Evolutionary conservation across 2,329 filamentous ascomycete species (phyloP).

Genomic region (Microascus cirrosus): DNA sequence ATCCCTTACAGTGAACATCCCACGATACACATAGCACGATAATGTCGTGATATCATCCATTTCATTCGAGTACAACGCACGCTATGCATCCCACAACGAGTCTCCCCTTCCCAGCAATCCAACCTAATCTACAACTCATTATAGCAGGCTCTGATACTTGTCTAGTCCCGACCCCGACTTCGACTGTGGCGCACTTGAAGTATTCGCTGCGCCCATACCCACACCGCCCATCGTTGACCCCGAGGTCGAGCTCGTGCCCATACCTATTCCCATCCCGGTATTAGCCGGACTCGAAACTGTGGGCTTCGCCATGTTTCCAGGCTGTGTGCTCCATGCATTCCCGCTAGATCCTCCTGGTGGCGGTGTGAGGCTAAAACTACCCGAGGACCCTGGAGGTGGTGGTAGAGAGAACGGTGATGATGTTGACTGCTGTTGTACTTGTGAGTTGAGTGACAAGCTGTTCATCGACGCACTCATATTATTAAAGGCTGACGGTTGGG

Average conservation of each 20-base stretch:
- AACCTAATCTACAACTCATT: conserved; percentile 7
- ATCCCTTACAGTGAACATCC: too few relatives aligned
- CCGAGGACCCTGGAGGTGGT: conserved; percentile 32
- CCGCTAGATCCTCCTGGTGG: conserved; percentile 19
- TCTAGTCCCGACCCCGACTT: conserved; percentile 45
- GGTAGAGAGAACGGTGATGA: conserved; percentile 40
- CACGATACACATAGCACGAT: background rate
- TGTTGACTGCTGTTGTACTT: conserved; percentile 15
- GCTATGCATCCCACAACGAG: background rate
- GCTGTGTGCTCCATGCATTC: conserved; percentile 11
- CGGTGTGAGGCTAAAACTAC: conserved; percentile 34
- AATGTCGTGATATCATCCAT: background rate
- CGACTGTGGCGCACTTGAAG: conserved; percentile 10
- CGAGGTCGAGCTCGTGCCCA: conserved; percentile 11
- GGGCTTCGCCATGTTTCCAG: conserved; percentile 10
- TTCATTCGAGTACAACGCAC: background rate
- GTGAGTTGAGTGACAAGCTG: conserved; percentile 34
- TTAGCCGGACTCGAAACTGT: conserved; percentile 9
- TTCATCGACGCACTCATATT: conserved; percentile 32
- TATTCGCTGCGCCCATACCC: conserved; percentile 15
- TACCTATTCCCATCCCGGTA: conserved; percentile 12
- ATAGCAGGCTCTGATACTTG: conserved; percentile 58
- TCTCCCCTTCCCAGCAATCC: background rate
- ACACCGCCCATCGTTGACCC: conserved; percentile 2
- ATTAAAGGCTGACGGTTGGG: conserved; percentile 14